phyloP scores from a whole-genome alignment of 2,329 filamentous ascomycete species.

The Paecilomyces sp. region DNA sequence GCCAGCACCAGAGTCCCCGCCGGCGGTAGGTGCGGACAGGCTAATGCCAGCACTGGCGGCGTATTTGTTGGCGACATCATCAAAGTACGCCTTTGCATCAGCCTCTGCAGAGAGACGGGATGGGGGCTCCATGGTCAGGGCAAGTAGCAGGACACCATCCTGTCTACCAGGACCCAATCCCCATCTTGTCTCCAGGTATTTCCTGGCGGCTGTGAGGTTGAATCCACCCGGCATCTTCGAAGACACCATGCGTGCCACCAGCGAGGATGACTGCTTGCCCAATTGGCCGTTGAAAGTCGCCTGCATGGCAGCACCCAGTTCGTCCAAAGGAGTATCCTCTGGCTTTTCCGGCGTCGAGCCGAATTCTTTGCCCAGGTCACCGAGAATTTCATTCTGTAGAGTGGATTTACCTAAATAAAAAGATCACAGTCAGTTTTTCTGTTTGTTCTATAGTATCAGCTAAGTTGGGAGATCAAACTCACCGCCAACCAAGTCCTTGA shows the following conservation, averaged over 20 bases:
- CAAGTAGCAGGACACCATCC: constrained; percentile 81
- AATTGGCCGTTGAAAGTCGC: constrained; percentile 98
- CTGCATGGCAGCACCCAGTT: constrained; percentile 92
- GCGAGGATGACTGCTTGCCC: constrained; percentile 88
- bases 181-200: constrained; percentile 93
- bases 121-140: constrained; percentile 86
- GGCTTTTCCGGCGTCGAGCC: constrained; percentile 97
- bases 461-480: constrained; percentile 33
- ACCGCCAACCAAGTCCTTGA: constrained; percentile 98
- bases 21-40: constrained; percentile 64
- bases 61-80: constrained; percentile 84
- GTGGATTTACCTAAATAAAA: constrained; percentile 79
- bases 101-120: constrained; percentile 80
- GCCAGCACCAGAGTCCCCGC: constrained; percentile 64
- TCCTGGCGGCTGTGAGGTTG: constrained; percentile 93
- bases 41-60: constrained; percentile 75
- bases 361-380: constrained; percentile 96
- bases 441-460: not conserved
- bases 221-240: constrained; percentile 99
- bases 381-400: constrained; percentile 95
- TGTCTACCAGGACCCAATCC: constrained; percentile 80
- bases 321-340: constrained; percentile 93
- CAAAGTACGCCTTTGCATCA: constrained; percentile 88
- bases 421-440: constrained; percentile 4
- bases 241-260: constrained; percentile 90